phyloP scores from a whole-genome alignment of 805 yeast species.

The Saturnispora zaruensis region DNA sequence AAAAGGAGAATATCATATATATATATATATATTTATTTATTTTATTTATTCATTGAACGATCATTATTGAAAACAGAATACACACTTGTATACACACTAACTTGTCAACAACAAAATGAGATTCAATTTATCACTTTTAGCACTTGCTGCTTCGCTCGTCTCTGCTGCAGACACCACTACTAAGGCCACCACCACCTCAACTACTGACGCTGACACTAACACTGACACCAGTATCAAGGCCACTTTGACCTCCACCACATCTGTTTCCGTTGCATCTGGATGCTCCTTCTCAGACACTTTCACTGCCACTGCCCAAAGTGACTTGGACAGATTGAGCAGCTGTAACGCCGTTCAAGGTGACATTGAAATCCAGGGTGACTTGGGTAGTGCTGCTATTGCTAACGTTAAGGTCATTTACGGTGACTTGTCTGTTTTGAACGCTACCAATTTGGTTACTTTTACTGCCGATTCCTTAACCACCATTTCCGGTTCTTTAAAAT shows the following conservation, averaged over 20 bases:
- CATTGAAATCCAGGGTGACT: conserved; percentile 56
- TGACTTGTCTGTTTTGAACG: conserved; percentile 56
- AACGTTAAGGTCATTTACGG: conserved; percentile 76
- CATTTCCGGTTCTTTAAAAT: conserved; percentile 61
- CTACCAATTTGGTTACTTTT: conserved; percentile 52
- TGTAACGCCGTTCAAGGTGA: conserved; percentile 81
- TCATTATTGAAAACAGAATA: neutral
- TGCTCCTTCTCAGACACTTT: conserved; percentile 54
- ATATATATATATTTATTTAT: neutral
- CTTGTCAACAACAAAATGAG: neutral
- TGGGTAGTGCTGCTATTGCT: conserved; percentile 58
- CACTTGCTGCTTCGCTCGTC: neutral
- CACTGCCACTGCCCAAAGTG: conserved; percentile 74
- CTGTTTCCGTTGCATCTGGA: conserved; percentile 42
- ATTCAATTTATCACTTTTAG: neutral
- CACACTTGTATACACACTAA: neutral
- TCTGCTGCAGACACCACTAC: conserved; percentile 24
- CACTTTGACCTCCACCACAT: conserved; percentile 43
- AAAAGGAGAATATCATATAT: neutral
- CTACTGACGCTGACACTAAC: conserved; percentile 30
- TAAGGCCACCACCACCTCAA: conserved; percentile 27
- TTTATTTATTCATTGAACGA: neutral
- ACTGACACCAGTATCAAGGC: conserved; percentile 39
- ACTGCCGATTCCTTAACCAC: conserved; percentile 72
- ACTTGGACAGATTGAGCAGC: conserved; percentile 61